Evolutionary conservation across 768 basidiomycete genomes (phyloP).

Genomic region (Rhodocollybia butyracea): DNA sequence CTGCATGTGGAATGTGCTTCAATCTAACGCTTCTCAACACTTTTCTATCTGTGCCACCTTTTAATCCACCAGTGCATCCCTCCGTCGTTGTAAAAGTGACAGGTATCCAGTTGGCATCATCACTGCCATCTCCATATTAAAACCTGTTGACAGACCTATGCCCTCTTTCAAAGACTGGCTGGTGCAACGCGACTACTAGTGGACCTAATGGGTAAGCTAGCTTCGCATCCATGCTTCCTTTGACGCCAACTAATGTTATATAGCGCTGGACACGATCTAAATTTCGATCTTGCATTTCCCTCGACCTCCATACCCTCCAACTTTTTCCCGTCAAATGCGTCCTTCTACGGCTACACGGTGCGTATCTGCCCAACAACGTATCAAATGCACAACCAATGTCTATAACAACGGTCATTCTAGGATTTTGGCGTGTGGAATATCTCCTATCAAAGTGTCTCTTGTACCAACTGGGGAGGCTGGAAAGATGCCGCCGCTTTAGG

Average conservation of each 20-base stretch:
- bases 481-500: slow-evolving; percentile 61
- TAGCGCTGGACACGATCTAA: slow-evolving; percentile 68
- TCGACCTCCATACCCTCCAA: slow-evolving; percentile 63
- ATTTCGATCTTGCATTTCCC: slow-evolving; percentile 83
- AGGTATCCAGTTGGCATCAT: too few relatives aligned
- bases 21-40: slow-evolving; percentile 72
- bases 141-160: slow-evolving; percentile 83
- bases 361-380: not conserved
- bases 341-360: slow-evolving; percentile 59
- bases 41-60: slow-evolving; percentile 63
- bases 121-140: too few relatives aligned
- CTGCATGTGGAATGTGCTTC: slow-evolving; percentile 77
- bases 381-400: not conserved
- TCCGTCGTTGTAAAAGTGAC: slow-evolving; percentile 74
- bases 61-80: slow-evolving; percentile 57
- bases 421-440: slow-evolving; percentile 90
- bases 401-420: slow-evolving; percentile 26
- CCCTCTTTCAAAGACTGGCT: slow-evolving; percentile 56
- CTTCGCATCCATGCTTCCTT: not conserved
- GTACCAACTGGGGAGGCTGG: slow-evolving; percentile 64
- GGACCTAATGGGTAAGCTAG: slow-evolving; percentile 61
- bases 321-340: slow-evolving; percentile 73
- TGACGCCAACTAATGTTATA: not conserved
- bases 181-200: slow-evolving; percentile 65
- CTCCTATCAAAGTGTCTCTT: slow-evolving; percentile 64